Evolutionary conservation across 176 grass and related monocot species (phyloP).

Genomic region (Zoysia pacifica): DNA sequence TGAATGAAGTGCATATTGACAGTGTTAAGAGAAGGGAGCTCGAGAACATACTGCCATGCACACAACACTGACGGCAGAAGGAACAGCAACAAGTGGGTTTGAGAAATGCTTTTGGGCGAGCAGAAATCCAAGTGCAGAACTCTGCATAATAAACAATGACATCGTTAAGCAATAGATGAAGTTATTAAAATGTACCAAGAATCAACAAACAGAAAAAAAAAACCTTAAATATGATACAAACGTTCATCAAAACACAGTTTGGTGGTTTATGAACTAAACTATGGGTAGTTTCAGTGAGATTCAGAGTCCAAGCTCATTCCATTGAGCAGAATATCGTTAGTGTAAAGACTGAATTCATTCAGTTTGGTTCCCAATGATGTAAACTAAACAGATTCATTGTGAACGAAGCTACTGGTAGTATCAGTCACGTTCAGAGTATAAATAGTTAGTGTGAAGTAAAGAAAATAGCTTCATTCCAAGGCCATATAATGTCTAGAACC

Average conservation of each 20-base stretch:
- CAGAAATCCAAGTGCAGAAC: conserved; percentile 96
- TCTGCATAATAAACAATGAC: conserved; percentile 48
- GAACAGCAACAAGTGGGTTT: conserved; percentile 92
- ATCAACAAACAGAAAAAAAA: background rate
- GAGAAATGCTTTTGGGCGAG: conserved; percentile 98
- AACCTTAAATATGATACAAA: background rate
- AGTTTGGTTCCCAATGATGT: background rate
- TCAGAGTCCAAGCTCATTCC: background rate
- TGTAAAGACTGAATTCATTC: background rate
- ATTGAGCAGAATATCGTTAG: conserved; percentile 5
- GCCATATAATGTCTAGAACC: background rate
- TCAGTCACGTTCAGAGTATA: background rate
- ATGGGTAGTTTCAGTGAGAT: conserved; percentile 9
- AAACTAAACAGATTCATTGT: conserved; percentile 19
- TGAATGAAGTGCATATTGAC: conserved; percentile 1
- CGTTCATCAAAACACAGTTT: background rate
- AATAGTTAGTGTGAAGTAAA: background rate
- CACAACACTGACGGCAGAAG: conserved; percentile 96
- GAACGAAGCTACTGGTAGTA: background rate
- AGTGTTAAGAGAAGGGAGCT: conserved; percentile 9
- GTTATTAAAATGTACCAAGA: background rate
- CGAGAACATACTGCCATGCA: conserved; percentile 78
- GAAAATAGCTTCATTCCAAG: background rate
- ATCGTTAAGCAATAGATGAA: conserved; percentile 21
- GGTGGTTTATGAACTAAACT: background rate